Conservation (phyloP, 139 green algal genomes). For the Chlorella sp. region DNA sequence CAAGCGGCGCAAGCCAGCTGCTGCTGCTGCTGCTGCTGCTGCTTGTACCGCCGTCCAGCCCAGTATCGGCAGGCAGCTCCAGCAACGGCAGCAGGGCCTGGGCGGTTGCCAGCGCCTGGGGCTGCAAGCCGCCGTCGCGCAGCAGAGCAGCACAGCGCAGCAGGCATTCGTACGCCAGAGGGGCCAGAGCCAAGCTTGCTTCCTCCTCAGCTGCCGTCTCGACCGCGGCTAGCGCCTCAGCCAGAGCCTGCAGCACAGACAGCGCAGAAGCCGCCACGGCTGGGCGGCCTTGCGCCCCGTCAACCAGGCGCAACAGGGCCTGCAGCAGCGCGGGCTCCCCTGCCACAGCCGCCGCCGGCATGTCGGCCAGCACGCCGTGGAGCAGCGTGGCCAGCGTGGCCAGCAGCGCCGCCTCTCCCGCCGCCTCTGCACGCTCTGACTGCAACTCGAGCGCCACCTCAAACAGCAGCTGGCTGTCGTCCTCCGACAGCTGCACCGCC, state of each 20-base stretch:
- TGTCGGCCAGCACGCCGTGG: slow-evolving; percentile 8
- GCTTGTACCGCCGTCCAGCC: no score
- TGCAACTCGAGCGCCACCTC: slow-evolving; percentile 5
- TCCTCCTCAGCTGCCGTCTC: no score
- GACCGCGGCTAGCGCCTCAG: not conserved
- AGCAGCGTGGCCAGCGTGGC: slow-evolving; percentile 12
- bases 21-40: no score
- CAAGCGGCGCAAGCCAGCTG: not conserved
- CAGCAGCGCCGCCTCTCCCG: not conserved
- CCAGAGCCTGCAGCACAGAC: not conserved
- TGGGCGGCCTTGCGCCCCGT: not conserved
- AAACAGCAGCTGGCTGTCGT: slow-evolving; percentile 16
- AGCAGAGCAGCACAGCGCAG: not conserved
- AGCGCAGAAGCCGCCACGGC: not conserved
- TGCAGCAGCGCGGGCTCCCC: not conserved
- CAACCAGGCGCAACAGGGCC: not conserved
- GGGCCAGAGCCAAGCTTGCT: not conserved
- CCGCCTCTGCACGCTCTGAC: not conserved
- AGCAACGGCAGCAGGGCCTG: not conserved
- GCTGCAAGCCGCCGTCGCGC: not conserved
- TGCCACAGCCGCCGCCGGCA: slow-evolving; percentile 11
- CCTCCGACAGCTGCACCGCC: not conserved
- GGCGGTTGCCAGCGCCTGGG: not conserved
- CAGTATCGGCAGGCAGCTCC: not conserved
- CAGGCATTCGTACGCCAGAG: not conserved